A percentile compares a stretch with the other conserved stretches of the same genome.
Conservation (phyloP, 192 early-diverging fungal genomes). For the Coemansia sp. region DNA sequence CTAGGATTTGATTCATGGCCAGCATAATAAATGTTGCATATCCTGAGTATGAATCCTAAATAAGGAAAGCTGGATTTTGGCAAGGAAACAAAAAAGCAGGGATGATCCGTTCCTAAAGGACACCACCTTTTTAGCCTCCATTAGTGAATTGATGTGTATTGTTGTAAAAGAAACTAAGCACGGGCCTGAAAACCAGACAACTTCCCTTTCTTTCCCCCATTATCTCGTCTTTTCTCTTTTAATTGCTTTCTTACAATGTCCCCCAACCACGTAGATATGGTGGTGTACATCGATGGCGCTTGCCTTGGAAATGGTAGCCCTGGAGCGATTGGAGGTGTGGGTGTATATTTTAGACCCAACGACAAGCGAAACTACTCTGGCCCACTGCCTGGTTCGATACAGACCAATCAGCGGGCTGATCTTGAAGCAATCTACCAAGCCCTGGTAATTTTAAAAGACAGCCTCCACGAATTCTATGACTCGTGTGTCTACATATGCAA, state of each 20-base stretch:
- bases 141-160: too few relatives aligned
- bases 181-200: too few relatives aligned
- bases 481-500: too few relatives aligned
- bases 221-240: neutral
- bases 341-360: slow-evolving; percentile 59
- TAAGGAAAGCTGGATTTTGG: too few relatives aligned
- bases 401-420: slow-evolving; percentile 31
- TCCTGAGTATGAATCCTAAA: neutral
- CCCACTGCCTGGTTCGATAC: slow-evolving; percentile 22
- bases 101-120: too few relatives aligned
- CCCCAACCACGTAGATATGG: slow-evolving; percentile 1
- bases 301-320: slow-evolving; percentile 55
- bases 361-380: slow-evolving; percentile 56
- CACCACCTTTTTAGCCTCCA: too few relatives aligned
- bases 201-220: neutral
- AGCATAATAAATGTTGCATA: neutral
- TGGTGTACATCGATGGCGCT: slow-evolving; percentile 60
- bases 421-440: slow-evolving; percentile 26
- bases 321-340: slow-evolving; percentile 56
- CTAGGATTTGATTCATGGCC: neutral
- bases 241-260: neutral
- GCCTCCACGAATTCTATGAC: neutral
- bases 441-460: neutral
- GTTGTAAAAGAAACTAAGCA: too few relatives aligned
- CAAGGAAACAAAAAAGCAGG: too few relatives aligned